phyloP scores from a whole-genome alignment of 352 stramenopile species.

The Thalassiosira exigua region DNA sequence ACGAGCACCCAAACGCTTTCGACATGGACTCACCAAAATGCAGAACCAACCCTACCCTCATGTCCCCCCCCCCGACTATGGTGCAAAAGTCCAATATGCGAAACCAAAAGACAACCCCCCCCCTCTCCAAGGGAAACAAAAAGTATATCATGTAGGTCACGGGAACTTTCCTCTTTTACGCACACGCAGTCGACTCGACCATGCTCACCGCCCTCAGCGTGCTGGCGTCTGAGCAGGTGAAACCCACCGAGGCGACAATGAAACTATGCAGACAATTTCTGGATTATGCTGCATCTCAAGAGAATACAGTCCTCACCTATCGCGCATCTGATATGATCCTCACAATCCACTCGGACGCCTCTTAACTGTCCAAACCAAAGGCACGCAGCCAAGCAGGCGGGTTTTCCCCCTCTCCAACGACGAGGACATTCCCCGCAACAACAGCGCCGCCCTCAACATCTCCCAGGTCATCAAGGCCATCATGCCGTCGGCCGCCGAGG shows the following conservation, averaged over 20 bases:
- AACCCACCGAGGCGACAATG: conserved; percentile 12
- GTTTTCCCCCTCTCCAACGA: conserved; percentile 15
- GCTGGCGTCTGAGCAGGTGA: conserved; percentile 28
- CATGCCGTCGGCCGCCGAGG: conserved; percentile 49
- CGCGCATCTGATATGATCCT: conserved; percentile 55
- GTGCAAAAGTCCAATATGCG: conserved; percentile 56
- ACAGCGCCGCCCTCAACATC: too few species aligned
- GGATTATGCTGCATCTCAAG: conserved; percentile 55
- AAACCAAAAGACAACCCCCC: background rate
- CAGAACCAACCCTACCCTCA: conserved; percentile 36
- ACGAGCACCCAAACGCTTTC: conserved; percentile 17
- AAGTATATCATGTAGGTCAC: conserved; percentile 50
- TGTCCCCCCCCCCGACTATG: conserved; percentile 16
- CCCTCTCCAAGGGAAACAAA: conserved; percentile 17
- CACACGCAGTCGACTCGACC: conserved; percentile 31
- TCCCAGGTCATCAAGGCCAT: too few species aligned
- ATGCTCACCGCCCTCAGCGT: conserved; percentile 35
- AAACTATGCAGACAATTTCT: conserved; percentile 32
- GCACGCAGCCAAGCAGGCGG: conserved; percentile 30
- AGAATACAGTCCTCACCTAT: conserved; percentile 44
- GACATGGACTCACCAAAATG: conserved; percentile 4
- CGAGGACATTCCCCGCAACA: too few species aligned
- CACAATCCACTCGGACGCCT: conserved; percentile 37
- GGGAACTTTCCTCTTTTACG: conserved; percentile 54
- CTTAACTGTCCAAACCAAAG: conserved; percentile 39